A percentile compares a stretch with the other conserved stretches of the same genome.
Evolutionary conservation across 2,329 filamentous ascomycete genomes (phyloP).

Genomic region (Exophiala mesophila): DNA sequence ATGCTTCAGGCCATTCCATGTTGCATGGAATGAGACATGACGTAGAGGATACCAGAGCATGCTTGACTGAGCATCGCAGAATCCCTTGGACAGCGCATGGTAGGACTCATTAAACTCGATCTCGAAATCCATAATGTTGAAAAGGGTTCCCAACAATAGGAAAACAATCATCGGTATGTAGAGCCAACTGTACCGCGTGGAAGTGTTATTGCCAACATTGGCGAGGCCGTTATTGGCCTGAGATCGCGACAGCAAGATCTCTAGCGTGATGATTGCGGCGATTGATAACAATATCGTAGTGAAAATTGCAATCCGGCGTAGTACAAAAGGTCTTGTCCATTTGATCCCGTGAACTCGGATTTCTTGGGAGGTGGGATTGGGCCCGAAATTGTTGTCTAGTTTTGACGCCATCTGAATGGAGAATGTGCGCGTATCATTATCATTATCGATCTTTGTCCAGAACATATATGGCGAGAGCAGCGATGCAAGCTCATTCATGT

Average conservation of each 20-base stretch:
- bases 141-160: slow-evolving; percentile 19
- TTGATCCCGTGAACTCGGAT: slow-evolving; percentile 4
- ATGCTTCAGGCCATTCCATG: slow-evolving; percentile 15
- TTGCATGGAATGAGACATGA: slow-evolving; percentile 13
- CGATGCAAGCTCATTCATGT: slow-evolving; percentile 6
- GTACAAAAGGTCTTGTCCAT: slow-evolving; percentile 18
- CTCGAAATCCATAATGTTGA: slow-evolving; percentile 23
- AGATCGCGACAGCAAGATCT: slow-evolving; percentile 16
- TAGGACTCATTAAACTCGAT: slow-evolving; percentile 17
- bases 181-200: slow-evolving; percentile 20
- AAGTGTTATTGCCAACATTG: slow-evolving; percentile 7
- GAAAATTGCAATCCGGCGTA: slow-evolving; percentile 14
- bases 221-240: slow-evolving; percentile 15
- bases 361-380: neutral
- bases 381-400: neutral
- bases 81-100: slow-evolving; percentile 14
- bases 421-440: slow-evolving; percentile 12
- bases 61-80: slow-evolving; percentile 11
- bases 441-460: slow-evolving; percentile 11
- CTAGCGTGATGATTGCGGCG: slow-evolving; percentile 14
- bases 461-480: slow-evolving; percentile 10
- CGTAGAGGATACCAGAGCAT: slow-evolving; percentile 20
- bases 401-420: slow-evolving; percentile 11
- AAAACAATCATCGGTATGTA: slow-evolving; percentile 27
- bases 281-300: slow-evolving; percentile 14